Evolutionary conservation across 495 filamentous ascomycete genomes (phyloP).

Genomic region (Penicillium paradoxum): DNA sequence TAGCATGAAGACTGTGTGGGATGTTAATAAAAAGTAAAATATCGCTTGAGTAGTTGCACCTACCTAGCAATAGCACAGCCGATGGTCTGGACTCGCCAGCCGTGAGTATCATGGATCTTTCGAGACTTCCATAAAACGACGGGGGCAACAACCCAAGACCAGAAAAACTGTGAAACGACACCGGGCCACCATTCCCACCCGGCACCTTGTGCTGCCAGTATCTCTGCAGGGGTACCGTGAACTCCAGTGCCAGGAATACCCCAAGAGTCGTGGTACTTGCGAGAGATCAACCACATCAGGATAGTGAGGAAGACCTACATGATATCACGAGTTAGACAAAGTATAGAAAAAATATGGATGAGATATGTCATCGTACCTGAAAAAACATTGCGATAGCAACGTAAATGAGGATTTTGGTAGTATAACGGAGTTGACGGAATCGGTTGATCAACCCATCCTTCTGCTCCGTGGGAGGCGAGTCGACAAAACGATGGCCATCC

Average conservation of each 20-base stretch:
- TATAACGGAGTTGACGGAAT: conserved; percentile 30
- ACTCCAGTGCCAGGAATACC: conserved; percentile 46
- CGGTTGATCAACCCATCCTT: conserved; percentile 19
- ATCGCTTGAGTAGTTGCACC: neutral
- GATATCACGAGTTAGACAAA: neutral
- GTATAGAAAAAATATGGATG: neutral
- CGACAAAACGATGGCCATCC: conserved; percentile 4
- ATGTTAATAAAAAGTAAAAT: neutral
- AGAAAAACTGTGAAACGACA: conserved; percentile 58
- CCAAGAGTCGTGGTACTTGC: conserved; percentile 59
- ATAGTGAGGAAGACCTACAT: conserved; percentile 47
- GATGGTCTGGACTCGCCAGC: conserved; percentile 64
- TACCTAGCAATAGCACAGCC: conserved; percentile 49
- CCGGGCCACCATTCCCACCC: conserved; percentile 68
- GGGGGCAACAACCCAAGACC: conserved; percentile 56
- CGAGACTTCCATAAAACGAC: conserved; percentile 42
- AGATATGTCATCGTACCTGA: conserved; percentile 16
- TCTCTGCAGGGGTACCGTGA: conserved; percentile 31
- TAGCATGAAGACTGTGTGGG: conserved; percentile 46
- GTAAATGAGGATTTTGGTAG: conserved; percentile 20
- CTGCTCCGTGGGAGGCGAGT: neutral
- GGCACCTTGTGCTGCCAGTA: conserved; percentile 36
- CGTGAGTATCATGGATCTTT: conserved; percentile 58
- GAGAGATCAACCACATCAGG: conserved; percentile 59
- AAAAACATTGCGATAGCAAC: conserved; percentile 26